phyloP scores from a whole-genome alignment of 192 early-diverging fungal genomes.

The Gorgonomyces haynaldii region DNA sequence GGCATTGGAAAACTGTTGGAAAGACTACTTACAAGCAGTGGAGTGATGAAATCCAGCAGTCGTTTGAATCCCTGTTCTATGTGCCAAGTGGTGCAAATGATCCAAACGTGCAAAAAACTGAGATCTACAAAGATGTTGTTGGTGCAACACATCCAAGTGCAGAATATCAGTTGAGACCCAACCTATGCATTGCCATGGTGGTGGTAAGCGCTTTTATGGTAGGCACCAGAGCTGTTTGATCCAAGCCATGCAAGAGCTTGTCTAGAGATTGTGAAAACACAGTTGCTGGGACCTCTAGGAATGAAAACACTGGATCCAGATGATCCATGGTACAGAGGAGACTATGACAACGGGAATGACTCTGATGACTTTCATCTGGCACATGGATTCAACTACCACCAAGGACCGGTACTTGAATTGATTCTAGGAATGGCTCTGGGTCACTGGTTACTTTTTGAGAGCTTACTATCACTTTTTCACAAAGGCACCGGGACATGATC shows the following conservation, averaged over 20 bases:
- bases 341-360: conserved; percentile 90
- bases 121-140: conserved; percentile 88
- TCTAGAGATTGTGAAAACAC: conserved; percentile 54
- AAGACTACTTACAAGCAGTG: conserved; percentile 58
- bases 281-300: conserved; percentile 68
- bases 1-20: conserved; percentile 7
- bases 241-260: conserved; percentile 58
- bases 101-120: conserved; percentile 79
- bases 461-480: conserved; percentile 67
- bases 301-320: conserved; percentile 80
- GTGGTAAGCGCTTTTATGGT: conserved; percentile 33
- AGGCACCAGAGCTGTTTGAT: conserved; percentile 88
- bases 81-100: conserved; percentile 65
- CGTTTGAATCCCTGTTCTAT: conserved; percentile 84
- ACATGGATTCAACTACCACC: conserved; percentile 97
- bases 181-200: conserved; percentile 81
- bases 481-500: conserved; percentile 16
- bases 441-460: conserved; percentile 76
- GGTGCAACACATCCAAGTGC: conserved; percentile 59
- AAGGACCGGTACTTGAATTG: conserved; percentile 57
- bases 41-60: conserved; percentile 63
- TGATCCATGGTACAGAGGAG: conserved; percentile 86
- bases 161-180: conserved; percentile 91
- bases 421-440: conserved; percentile 86
- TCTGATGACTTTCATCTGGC: conserved; percentile 70